These are phyloP conservation scores for Leishmania mexicana DNA, from an alignment of 208 protist genomes.

Conservation along the genomic window DNA sequence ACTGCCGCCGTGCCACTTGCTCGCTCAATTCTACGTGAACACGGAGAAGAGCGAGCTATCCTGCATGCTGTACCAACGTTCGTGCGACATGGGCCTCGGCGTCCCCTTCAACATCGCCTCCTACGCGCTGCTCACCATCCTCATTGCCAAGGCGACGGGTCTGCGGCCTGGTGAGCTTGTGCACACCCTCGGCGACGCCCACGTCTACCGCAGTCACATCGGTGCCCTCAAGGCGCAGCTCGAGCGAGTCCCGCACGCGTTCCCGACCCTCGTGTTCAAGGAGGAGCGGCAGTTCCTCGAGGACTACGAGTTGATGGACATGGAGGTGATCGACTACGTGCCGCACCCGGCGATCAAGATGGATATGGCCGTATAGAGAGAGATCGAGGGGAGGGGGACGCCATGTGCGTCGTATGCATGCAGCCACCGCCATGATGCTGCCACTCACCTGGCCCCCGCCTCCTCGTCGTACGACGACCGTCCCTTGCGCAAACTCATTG, in stretches of 20 bases:
- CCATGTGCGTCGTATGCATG: background rate
- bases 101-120: conserved; percentile 99
- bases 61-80: conserved; percentile 95
- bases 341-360: conserved; percentile 96
- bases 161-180: conserved; percentile 97
- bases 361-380: conserved; percentile 96
- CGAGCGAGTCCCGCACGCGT: conserved; percentile 88
- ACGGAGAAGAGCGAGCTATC: conserved; percentile 89
- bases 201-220: conserved; percentile 98
- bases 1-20: conserved; percentile 98
- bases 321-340: conserved; percentile 95
- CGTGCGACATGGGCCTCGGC: conserved; percentile 98
- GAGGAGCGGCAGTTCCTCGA: conserved; percentile 85
- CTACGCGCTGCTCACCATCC: conserved; percentile 96
- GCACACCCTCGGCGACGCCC: conserved; percentile 97
- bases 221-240: conserved; percentile 96
- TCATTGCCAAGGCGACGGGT: conserved; percentile 93
- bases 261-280: conserved; percentile 88
- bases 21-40: conserved; percentile 98
- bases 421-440: background rate
- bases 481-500: background rate
- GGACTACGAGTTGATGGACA: conserved; percentile 93
- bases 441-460: background rate
- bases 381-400: background rate
- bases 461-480: background rate